Evolutionary conservation across 2,329 filamentous ascomycete genomes (phyloP), one percentile per base, ranked within the genome.

Genomic region (Corniculantispora saksenae): DNA sequence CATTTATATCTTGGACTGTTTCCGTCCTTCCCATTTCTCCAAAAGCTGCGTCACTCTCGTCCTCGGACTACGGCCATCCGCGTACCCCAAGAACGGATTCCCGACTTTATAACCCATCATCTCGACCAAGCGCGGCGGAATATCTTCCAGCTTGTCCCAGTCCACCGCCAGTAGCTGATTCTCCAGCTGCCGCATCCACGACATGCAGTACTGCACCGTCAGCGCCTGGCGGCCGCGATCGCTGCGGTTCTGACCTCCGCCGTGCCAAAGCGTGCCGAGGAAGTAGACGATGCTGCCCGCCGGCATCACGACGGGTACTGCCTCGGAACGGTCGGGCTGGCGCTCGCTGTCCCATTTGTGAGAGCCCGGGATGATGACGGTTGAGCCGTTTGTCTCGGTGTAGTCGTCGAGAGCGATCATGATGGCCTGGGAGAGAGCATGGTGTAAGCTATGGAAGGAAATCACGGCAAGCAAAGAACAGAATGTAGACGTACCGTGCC

Each of bases 191-290:
- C 77, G 68, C 27, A 77, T 73, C 73, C 73, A 82, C 6, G 77
- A 77, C 67, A 79, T 76, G 65, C 76, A 79, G 69, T 78, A 79
- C 69, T 79, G 77, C n/a, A 78, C 73, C 17, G 77, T 80, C 51
- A 76, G 68, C 51, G 76, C 77, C 45, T 72, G 67, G 27, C 78
- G 70, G n/a, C 70, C 70, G 35, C 61, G 66, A 27, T 69, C 60
- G 17, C 74, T 72, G 7, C 65, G 67, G 55, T 79, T 79, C 23
- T 70, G 67, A n/a, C 78, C 77, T 9, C 77, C 78, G 25, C 75
- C 74, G 65, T 79, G 78, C 75, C 75, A 79, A 8, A 77, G 68
- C 12, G 75, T 78, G 21, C 73, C 73, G 17, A 77, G 63, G 61
- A 76, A 75, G 56, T 73, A 78, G 27, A 78, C 69, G 3, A 75